A percentile compares a stretch with the other conserved stretches of the same genome.
These are phyloP conservation scores for Diplodia intermedia DNA, from an alignment of 2,329 filamentous ascomycete species.

Conservation along the genomic window DNA sequence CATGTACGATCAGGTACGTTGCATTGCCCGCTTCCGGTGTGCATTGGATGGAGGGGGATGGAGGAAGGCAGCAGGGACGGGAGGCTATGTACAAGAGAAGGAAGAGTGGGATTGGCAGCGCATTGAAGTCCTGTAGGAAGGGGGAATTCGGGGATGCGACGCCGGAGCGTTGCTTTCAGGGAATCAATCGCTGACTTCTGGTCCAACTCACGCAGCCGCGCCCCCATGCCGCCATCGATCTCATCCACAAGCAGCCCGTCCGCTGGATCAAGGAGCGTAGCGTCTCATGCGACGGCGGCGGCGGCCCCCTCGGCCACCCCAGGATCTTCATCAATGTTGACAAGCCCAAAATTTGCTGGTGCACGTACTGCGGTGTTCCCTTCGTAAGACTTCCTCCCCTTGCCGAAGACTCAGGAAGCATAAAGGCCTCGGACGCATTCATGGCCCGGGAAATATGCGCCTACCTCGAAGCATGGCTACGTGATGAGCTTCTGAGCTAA, in stretches of 20 bases:
- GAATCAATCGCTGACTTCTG: conserved; percentile 37
- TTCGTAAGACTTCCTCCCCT: conserved; percentile 70
- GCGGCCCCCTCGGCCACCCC: conserved; percentile 88
- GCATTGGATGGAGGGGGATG: neutral
- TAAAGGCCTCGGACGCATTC: neutral
- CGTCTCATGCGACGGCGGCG: conserved; percentile 90
- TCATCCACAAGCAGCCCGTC: conserved; percentile 95
- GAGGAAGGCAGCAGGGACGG: neutral
- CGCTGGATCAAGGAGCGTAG: conserved; percentile 83
- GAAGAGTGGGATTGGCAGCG: conserved; percentile 3
- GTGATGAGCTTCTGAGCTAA: conserved; percentile 30
- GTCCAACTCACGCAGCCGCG: conserved; percentile 69
- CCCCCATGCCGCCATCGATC: conserved; percentile 87
- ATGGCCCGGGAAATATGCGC: neutral
- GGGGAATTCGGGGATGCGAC: conserved; percentile 1
- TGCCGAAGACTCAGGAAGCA: neutral
- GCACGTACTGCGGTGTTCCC: conserved; percentile 91
- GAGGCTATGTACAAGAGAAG: neutral
- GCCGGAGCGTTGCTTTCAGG: neutral
- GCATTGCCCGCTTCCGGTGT: neutral
- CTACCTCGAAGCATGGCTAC: neutral
- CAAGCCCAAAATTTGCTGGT: conserved; percentile 90
- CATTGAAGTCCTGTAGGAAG: neutral
- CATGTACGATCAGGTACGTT: conserved; percentile 83
- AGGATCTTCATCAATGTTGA: conserved; percentile 97